phyloP scores from a whole-genome alignment of 192 early-diverging fungal genomes.

The Linderina pennispora region DNA sequence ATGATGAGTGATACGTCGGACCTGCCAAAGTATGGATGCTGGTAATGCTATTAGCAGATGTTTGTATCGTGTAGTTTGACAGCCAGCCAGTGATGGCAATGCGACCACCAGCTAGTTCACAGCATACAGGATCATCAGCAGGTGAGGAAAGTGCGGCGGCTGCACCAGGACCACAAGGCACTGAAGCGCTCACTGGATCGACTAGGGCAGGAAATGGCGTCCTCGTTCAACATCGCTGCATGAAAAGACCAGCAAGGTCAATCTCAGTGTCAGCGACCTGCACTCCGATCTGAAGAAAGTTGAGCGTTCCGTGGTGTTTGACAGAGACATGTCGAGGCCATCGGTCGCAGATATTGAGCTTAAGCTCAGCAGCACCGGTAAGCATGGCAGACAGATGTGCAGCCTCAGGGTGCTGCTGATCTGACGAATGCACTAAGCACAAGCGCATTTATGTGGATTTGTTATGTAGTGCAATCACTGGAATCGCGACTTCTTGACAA shows the following conservation, averaged over 20 bases:
- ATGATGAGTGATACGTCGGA: no score
- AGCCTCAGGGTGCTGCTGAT: no score
- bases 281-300: conserved; percentile 41
- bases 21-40: no score
- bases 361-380: conserved; percentile 31
- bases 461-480: no score
- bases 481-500: no score
- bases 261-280: conserved; percentile 36
- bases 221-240: conserved; percentile 32
- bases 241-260: conserved; percentile 40
- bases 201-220: conserved; percentile 12
- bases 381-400: no score
- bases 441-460: no score
- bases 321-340: conserved; percentile 10
- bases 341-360: conserved; percentile 29
- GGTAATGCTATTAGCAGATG: no score
- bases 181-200: conserved; percentile 31
- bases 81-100: no score
- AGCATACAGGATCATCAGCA: neutral
- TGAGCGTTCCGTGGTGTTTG: conserved; percentile 20
- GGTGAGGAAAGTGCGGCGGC: conserved; percentile 23
- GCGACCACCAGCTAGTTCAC: no score
- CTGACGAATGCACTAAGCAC: no score
- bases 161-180: conserved; percentile 34
- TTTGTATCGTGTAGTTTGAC: no score